These are phyloP conservation scores for Curvularia sp. DNA, from an alignment of 2,329 filamentous ascomycete species.

Conservation along the genomic window DNA sequence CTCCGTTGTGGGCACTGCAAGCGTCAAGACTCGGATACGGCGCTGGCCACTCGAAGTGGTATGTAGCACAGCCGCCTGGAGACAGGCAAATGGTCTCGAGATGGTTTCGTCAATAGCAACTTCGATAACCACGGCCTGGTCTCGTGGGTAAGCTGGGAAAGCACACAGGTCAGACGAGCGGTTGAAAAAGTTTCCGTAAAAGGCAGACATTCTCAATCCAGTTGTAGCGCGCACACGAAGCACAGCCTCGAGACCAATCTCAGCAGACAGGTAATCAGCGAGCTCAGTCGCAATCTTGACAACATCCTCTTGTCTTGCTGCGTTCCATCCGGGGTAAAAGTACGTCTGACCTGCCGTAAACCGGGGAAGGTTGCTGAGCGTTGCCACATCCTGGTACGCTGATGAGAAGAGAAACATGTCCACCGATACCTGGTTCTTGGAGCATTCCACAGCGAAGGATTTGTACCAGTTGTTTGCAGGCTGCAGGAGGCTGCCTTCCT, in stretches of 20 bases:
- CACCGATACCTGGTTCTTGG: slow-evolving; percentile 97
- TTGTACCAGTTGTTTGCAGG: slow-evolving; percentile 98
- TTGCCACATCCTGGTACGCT: slow-evolving; percentile 87
- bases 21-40: slow-evolving; percentile 90
- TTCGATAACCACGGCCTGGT: slow-evolving; percentile 97
- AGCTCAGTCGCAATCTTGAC: slow-evolving; percentile 98
- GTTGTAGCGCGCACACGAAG: slow-evolving; percentile 94
- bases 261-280: slow-evolving; percentile 93
- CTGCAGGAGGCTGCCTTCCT: slow-evolving; percentile 85
- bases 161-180: slow-evolving; percentile 95
- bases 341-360: slow-evolving; percentile 98
- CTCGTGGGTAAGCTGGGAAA: slow-evolving; percentile 95
- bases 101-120: slow-evolving; percentile 97
- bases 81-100: slow-evolving; percentile 86
- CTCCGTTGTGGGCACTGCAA: slow-evolving; percentile 91
- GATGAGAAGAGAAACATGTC: slow-evolving; percentile 49
- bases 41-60: slow-evolving; percentile 98
- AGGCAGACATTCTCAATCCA: slow-evolving; percentile 93
- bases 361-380: slow-evolving; percentile 89
- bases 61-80: slow-evolving; percentile 86
- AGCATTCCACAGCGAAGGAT: slow-evolving; percentile 97
- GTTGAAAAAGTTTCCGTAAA: slow-evolving; percentile 99
- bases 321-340: slow-evolving; percentile 98
- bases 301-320: slow-evolving; percentile 89
- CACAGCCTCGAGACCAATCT: slow-evolving; percentile 95